Evolutionary conservation across 2,329 filamentous ascomycete genomes (phyloP), one percentile per base, ranked within the genome.

Genomic region (Colletotrichum abscissum): DNA sequence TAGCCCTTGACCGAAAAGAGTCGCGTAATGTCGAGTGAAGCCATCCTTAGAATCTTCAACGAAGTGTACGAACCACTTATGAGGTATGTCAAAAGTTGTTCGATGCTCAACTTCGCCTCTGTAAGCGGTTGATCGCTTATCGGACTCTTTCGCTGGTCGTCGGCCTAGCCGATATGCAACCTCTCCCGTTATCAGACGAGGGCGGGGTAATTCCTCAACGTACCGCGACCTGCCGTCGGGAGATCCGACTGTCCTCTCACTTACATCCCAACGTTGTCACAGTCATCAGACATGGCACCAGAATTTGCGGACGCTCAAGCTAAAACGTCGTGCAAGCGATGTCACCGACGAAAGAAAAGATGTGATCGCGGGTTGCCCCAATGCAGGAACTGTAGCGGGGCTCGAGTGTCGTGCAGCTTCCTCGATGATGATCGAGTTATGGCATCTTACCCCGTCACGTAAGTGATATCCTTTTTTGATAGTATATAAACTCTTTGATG

Each of bases 321-420:
- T 6, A 42, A 77, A 58, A 69, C 76, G 8, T 84, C 82, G 8
- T 85, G 83, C 73, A 78, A 80, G 28, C 78, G 84, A 14, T 86
- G 84, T 67, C 82, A 85, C 74, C 80, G 80, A 57, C 76, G 84
- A 26, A 86, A 86, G 76, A 86, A 86, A 78, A 79, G 81, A 59
- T 86, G 84, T 70, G 84, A 86, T 75, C 78, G 82, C 12, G 72
- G 67, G 1, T 72, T 86, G 24, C 84, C 84, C 1, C 76, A 79
- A 42, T 86, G 84, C 71, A 77, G 80, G 8, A 84, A 83, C 55
- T 86, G 84, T 74, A 76, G 76, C 16, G 75, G 76, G 28, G 83
- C 83, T 5, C 77, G 78, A 22, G 79, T 84, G 2, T 67, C 76
- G 5, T 86, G 84, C 76, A 86, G 84, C 75, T 85, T 85, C 66